Base-by-base conservation (phyloP, 2,329 filamentous ascomycete species). In the Xylaria sp. region DNA sequence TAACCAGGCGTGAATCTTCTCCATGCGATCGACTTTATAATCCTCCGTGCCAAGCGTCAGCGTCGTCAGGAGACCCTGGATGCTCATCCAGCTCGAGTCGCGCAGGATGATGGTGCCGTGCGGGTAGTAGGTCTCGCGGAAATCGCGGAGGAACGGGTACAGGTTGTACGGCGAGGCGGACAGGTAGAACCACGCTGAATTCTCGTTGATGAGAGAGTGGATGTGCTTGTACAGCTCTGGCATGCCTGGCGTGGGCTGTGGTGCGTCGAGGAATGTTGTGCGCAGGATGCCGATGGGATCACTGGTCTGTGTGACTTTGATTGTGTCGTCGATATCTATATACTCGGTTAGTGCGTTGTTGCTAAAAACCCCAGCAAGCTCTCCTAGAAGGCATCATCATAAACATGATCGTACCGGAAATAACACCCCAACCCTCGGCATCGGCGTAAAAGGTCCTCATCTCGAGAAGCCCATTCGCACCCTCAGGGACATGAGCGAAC, bases 161-260 rank as follows among this genome's bases (percentile, higher is more conserved):
- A 98, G 87, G 75, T 97, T 97, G 84, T 98, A 98, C 0, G 95
- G 95, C 0, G 94, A 97, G 0, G 95, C 94, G 0, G 93, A 97
- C 56, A 98, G 87, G 80, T 98, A 98, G 84, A 97, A 97, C 87
- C 93, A 97, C 0, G 94, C 88, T 1, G 94, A 91, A 9, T 86
- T 84, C 9, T 86, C 77, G 1, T 84, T 82, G 28, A 90, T 76
- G 3, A 84, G 73, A 6, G 81, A 79, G 54, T 90, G 83, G 12
- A 97, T 84, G 65, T 90, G 85, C 25, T 83, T 81, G 82, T 97
- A 98, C 0, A 98, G 86, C 74, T 93, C 90, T 0, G 94, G 92
- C 94, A 98, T 98, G 57, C 93, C 94, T 0, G 85, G 76, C 15
- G 95, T 89, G 0, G 93, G 89, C 15, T 86, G 83, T 0, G 94